Evolutionary conservation across 2,329 filamentous ascomycete species (phyloP).

Genomic region (Fusarium sambucinum): DNA sequence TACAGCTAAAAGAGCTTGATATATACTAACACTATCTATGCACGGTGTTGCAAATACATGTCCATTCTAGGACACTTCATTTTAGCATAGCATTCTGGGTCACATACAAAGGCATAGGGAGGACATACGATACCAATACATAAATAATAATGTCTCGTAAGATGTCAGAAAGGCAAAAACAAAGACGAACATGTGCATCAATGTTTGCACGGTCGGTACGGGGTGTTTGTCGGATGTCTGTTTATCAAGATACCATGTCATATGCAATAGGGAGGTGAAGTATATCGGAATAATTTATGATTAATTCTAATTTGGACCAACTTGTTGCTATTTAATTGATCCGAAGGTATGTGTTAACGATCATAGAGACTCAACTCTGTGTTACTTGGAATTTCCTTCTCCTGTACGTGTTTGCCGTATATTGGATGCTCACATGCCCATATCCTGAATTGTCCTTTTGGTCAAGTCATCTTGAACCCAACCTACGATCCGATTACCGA

Average conservation of each 20-base stretch:
- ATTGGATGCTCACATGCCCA: conserved; percentile 29
- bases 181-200: conserved; percentile 19
- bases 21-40: conserved; percentile 48
- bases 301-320: conserved; percentile 2
- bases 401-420: not conserved
- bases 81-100: conserved; percentile 12
- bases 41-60: not conserved
- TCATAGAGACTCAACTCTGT: not conserved
- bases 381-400: conserved; percentile 2
- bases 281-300: conserved; percentile 36
- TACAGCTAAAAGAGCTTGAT: conserved; percentile 52
- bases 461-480: conserved; percentile 76
- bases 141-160: conserved; percentile 38
- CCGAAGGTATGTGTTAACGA: not conserved
- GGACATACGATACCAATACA: conserved; percentile 18
- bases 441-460: conserved; percentile 54
- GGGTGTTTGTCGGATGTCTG: conserved; percentile 37
- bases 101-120: not conserved
- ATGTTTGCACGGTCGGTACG: conserved; percentile 20
- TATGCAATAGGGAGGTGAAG: conserved; percentile 31
- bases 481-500: conserved; percentile 72
- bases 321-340: not conserved
- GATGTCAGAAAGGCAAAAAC: conserved; percentile 21
- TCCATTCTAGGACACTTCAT: conserved; percentile 6
- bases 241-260: conserved; percentile 47